Evolutionary conservation across 306 rosid genomes (phyloP), one percentile per base, ranked within the genome.

Genomic region (Cucumis hystrix): DNA sequence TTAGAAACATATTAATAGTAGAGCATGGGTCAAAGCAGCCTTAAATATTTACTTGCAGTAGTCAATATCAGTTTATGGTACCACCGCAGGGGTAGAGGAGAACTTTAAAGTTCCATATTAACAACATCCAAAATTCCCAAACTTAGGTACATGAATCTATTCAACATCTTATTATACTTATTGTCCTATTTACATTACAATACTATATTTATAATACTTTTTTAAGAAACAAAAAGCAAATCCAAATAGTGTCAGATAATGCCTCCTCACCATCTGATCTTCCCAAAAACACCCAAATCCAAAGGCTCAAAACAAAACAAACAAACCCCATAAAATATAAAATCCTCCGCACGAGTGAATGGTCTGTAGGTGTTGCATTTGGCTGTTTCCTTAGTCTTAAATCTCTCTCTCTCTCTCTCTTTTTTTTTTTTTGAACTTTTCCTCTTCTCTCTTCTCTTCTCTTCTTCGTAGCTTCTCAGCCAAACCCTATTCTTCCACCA

Each of bases 381-480:
- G 59, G 15, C 4, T 71, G 43, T 47, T 33, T 11, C 67, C 73
- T 71, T 47, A 45, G 37, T 41, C 37, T 20, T 20, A 40, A 40
- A 10, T 11, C 6, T 10, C 57, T 8, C 6, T 47, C 35, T 8
- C 71, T 28, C 2, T 28, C 2, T 28, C 30, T 28, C 2, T 28
- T 3, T 28, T 71, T 51, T 70, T 47, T 28, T 2, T 8, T 12
- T 47, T 63, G 14, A 3, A 1, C 8, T 12, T 30, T 16, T 16
- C 17, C 6, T 37, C 6, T 65, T 3, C 21, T 4, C 71, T 28
- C 1, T 28, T 28, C 30, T 28, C 30, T 28, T 28, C 3, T 71
- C 72, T 71, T 71, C 76, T 71, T 25, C 76, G 76, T 71, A 49
- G 76, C 76, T 71, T 71, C 76, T 41, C 76, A 49, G 41, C 23